phyloP scores from a whole-genome alignment of 2,329 filamentous ascomycete genomes.

The Metarhizium guizhouense region DNA sequence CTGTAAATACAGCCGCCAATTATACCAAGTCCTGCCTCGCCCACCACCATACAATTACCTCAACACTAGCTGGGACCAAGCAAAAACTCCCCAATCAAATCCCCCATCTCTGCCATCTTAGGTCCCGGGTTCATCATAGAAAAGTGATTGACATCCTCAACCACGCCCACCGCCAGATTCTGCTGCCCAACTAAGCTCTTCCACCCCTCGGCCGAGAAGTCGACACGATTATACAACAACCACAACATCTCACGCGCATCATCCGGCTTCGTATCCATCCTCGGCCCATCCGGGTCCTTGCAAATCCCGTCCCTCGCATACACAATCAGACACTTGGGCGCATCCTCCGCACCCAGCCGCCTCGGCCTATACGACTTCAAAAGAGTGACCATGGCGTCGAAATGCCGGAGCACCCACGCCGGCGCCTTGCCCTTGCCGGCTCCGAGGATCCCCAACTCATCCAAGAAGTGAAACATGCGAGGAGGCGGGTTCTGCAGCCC shows the following conservation, averaged over 20 bases:
- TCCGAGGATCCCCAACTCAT: constrained; percentile 61
- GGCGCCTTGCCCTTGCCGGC: constrained; percentile 45
- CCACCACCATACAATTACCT: too few relatives aligned
- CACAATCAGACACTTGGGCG: constrained; percentile 53
- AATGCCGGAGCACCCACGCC: constrained; percentile 66
- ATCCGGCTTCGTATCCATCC: constrained; percentile 31
- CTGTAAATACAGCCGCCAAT: too few relatives aligned
- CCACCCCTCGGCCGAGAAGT: constrained; percentile 39
- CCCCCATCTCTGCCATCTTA: too few relatives aligned
- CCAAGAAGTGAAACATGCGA: constrained; percentile 61
- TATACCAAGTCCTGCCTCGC: too few relatives aligned
- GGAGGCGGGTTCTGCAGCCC: constrained; percentile 58
- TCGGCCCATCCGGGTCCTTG: constrained; percentile 42
- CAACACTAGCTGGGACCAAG: too few relatives aligned
- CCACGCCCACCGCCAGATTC: constrained; percentile 60
- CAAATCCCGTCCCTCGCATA: constrained; percentile 71
- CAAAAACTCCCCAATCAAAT: too few relatives aligned
- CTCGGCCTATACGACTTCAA: constrained; percentile 61
- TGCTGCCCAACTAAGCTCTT: constrained; percentile 28
- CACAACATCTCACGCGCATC: constrained; percentile 58
- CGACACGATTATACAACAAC: constrained; percentile 63
- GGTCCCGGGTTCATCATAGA: constrained; percentile 50
- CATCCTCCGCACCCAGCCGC: constrained; percentile 52
- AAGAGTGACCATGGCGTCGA: constrained; percentile 57
- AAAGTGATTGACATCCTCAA: constrained; percentile 65